These are phyloP conservation scores for Oligophagozyma castellii DNA, from an alignment of 1,139 yeast species.

Conservation along the genomic window DNA sequence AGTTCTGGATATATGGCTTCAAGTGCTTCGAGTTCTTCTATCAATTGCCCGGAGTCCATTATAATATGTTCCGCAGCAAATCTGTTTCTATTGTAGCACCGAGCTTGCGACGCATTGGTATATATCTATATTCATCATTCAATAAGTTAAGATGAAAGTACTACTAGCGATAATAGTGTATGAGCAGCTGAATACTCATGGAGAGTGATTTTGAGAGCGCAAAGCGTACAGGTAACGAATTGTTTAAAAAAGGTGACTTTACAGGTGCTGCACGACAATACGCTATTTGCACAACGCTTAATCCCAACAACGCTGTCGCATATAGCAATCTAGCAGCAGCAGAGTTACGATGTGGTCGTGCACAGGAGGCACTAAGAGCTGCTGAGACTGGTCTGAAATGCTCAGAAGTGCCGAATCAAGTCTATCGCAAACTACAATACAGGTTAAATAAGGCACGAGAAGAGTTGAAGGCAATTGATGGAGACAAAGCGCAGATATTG, in stretches of 20 bases:
- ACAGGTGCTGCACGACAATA: constrained; percentile 48
- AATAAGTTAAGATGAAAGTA: no score
- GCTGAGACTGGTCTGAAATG: constrained; percentile 41
- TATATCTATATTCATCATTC: no score
- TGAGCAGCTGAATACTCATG: no score
- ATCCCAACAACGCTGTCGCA: constrained; percentile 45
- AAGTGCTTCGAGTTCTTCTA: constrained; percentile 72
- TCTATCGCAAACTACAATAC: constrained; percentile 40
- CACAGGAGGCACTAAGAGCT: constrained; percentile 45
- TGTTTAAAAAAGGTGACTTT: constrained; percentile 42
- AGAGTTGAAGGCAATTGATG: constrained; percentile 2
- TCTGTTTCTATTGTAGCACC: constrained; percentile 2
- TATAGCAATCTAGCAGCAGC: constrained; percentile 75
- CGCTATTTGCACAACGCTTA: constrained; percentile 47
- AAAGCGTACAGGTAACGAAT: constrained; percentile 46
- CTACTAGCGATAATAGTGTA: no score
- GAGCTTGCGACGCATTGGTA: background rate
- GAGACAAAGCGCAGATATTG: no score
- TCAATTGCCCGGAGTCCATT: constrained; percentile 39
- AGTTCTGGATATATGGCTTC: constrained; percentile 79
- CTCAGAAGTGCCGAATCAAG: constrained; percentile 13
- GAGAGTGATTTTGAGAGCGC: constrained; percentile 17
- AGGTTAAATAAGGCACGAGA: constrained; percentile 47
- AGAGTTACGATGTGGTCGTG: constrained; percentile 41
- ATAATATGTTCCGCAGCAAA: no score